Evolutionary conservation across 1,284 basidiomycete genomes (phyloP).

Genomic region (Cryptococcus amylolentus): DNA sequence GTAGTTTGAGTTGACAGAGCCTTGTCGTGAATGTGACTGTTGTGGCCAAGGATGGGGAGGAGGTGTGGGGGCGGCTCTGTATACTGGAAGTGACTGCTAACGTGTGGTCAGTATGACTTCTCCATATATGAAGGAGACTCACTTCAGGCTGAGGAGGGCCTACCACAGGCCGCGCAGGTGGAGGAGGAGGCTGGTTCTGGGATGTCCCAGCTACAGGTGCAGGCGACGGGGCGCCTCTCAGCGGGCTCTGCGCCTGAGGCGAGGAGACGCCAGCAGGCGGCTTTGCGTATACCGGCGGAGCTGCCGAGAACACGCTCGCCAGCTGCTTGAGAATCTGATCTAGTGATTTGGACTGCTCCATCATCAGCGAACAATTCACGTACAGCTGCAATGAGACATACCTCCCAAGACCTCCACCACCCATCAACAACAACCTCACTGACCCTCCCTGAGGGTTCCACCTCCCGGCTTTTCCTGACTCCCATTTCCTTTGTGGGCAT

Average conservation of each 20-base stretch:
- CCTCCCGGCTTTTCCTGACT: conserved; percentile 67
- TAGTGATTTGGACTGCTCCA: conserved; percentile 28
- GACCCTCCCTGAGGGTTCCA: conserved; percentile 76
- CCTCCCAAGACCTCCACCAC: conserved; percentile 84
- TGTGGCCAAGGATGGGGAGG: conserved; percentile 23
- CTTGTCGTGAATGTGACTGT: conserved; percentile 15
- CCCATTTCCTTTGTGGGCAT: conserved; percentile 92
- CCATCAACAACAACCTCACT: conserved; percentile 53
- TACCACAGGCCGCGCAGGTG: conserved; percentile 27
- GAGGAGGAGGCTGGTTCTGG: conserved; percentile 25
- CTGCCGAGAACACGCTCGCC: conserved; percentile 67
- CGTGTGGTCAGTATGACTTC: neutral
- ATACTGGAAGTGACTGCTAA: conserved; percentile 28
- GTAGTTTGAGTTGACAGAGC: conserved; percentile 11
- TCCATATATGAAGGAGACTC: neutral
- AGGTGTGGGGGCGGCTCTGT: conserved; percentile 29
- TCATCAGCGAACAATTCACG: neutral
- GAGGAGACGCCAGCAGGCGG: conserved; percentile 49
- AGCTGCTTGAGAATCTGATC: conserved; percentile 38
- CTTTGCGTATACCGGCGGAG: conserved; percentile 89
- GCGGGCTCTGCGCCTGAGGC: conserved; percentile 3
- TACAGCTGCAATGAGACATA: conserved; percentile 50
- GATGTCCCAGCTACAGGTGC: neutral
- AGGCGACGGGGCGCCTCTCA: neutral
- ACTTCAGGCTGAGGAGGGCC: conserved; percentile 11